Percentiles rank a stretch among this genome's conserved stretches.
phyloP scores from a whole-genome alignment of 345 rosid genomes.

The Hibiscus syriacus region DNA sequence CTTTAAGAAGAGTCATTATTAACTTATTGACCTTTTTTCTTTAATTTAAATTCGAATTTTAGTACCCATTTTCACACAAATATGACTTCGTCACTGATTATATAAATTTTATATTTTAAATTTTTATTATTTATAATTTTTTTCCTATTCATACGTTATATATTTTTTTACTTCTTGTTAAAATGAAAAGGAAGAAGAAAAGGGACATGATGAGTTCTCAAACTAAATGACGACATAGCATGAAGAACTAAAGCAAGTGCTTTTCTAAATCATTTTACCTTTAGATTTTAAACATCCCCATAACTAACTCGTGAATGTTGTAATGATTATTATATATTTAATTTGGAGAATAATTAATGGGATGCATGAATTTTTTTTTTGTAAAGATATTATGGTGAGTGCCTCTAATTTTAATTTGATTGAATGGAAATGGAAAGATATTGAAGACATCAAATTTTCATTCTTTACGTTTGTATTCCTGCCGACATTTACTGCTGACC shows the following conservation, averaged over 20 bases:
- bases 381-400: neutral
- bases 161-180: too few species aligned
- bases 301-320: constrained; percentile 5
- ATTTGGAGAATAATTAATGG: neutral
- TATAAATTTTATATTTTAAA: too few species aligned
- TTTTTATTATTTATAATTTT: too few species aligned
- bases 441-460: neutral
- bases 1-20: too few species aligned
- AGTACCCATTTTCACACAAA: too few species aligned
- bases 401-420: too few species aligned
- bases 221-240: neutral
- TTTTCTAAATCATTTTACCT: constrained; percentile 16
- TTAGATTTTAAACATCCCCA: constrained; percentile 8
- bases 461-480: neutral
- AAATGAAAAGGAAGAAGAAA: too few species aligned
- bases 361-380: neutral
- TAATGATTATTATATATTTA: neutral
- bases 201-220: neutral
- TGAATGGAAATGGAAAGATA: too few species aligned
- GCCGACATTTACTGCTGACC: neutral
- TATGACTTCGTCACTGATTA: too few species aligned
- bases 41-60: too few species aligned
- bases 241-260: neutral
- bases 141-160: too few species aligned
- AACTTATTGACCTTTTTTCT: too few species aligned